A percentile compares a stretch with the other conserved stretches of the same genome.
Conservation (phyloP, 768 basidiomycete genomes). For the Zangia roseola region DNA sequence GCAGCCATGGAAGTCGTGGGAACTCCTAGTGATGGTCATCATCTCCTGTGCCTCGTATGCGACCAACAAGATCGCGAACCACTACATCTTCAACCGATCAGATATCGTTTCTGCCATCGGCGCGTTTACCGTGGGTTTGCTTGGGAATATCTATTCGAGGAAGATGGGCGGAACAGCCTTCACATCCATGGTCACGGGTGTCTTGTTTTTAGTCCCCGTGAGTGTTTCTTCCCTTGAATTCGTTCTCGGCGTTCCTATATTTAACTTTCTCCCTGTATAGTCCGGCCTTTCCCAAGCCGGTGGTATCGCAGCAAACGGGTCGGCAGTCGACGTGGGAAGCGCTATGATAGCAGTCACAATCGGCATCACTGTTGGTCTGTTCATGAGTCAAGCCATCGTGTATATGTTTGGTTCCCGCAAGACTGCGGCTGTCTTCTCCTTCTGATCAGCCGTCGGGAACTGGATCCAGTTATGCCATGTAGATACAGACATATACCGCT, state of each 20-base stretch:
- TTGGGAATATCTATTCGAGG: slow-evolving; percentile 81
- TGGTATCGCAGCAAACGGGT: slow-evolving; percentile 77
- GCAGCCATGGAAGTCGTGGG: slow-evolving; percentile 69
- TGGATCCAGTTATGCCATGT: not conserved
- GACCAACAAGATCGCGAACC: slow-evolving; percentile 79
- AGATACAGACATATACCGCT: slow-evolving; percentile 4
- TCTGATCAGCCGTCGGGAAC: slow-evolving; percentile 37
- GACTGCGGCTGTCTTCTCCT: slow-evolving; percentile 83
- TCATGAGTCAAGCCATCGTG: slow-evolving; percentile 84
- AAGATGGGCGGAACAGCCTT: slow-evolving; percentile 85
- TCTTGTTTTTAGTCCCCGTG: slow-evolving; percentile 84
- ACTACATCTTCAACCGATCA: slow-evolving; percentile 81
- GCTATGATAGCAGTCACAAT: slow-evolving; percentile 91
- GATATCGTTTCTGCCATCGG: slow-evolving; percentile 86
- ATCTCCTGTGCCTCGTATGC: slow-evolving; percentile 81
- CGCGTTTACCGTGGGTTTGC: slow-evolving; percentile 74
- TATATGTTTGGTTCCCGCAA: slow-evolving; percentile 85
- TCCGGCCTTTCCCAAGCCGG: slow-evolving; percentile 86
- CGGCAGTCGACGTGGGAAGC: slow-evolving; percentile 80
- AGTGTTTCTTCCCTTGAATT: slow-evolving; percentile 29
- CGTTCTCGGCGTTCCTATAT: not conserved
- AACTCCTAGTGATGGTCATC: slow-evolving; percentile 79
- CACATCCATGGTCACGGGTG: slow-evolving; percentile 88
- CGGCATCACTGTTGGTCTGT: slow-evolving; percentile 86
- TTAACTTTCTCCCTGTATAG: slow-evolving; percentile 36